These are phyloP conservation scores for Zizania latifolia DNA, from an alignment of 176 grass and related monocot species.

Conservation along the genomic window DNA sequence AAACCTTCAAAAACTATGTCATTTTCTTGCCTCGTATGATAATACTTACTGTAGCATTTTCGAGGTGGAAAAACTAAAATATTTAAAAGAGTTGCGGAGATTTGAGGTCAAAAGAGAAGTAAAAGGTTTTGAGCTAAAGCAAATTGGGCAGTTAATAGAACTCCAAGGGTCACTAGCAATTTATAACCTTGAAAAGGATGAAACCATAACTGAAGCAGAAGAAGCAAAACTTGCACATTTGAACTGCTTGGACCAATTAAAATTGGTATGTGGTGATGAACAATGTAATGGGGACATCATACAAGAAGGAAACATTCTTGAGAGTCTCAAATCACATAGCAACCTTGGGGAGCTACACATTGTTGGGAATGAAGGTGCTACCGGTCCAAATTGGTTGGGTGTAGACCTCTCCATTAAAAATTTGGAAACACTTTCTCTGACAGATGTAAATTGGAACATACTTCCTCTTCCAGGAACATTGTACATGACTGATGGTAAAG, in stretches of 20 bases:
- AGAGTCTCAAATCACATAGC: background rate
- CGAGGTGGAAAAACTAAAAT: background rate
- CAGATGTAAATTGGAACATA: background rate
- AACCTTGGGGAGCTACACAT: background rate
- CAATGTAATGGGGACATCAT: rapidly evolving
- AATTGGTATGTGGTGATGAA: background rate
- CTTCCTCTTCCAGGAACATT: background rate
- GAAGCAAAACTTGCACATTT: background rate
- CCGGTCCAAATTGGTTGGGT: background rate
- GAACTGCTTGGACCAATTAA: background rate
- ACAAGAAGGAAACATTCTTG: background rate
- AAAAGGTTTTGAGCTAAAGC: background rate
- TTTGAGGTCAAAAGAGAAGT: background rate
- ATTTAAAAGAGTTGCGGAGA: background rate
- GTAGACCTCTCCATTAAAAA: background rate
- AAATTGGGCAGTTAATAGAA: background rate
- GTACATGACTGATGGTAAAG: background rate
- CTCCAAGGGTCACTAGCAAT: background rate
- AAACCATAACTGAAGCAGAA: background rate
- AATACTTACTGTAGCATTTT: background rate
- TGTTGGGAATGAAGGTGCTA: background rate
- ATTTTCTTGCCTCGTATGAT: rapidly evolving
- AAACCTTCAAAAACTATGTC: background rate
- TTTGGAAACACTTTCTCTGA: background rate
- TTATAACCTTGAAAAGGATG: background rate